These are phyloP conservation scores for Dendrobium officinale DNA, from an alignment of 106 monocot genomes.

Conservation along the genomic window DNA sequence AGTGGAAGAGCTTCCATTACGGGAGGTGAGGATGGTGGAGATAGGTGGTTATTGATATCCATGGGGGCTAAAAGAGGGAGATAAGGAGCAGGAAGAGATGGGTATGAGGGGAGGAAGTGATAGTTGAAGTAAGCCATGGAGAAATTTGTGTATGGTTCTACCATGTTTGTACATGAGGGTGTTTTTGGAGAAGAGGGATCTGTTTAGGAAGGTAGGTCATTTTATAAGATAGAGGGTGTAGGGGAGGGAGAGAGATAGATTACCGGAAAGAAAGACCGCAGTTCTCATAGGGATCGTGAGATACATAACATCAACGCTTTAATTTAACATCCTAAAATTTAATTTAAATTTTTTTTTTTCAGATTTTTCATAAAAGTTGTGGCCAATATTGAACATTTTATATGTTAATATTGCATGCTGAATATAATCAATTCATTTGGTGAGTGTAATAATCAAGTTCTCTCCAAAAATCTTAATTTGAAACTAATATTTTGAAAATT, in stretches of 20 bases:
- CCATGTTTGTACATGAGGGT: constrained; percentile 26
- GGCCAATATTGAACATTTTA: too few species aligned
- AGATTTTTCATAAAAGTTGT: too few species aligned
- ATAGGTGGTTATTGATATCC: neutral
- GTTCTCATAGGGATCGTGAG: too few species aligned
- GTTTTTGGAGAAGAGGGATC: neutral
- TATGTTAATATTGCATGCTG: too few species aligned
- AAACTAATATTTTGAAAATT: too few species aligned
- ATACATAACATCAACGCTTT: too few species aligned
- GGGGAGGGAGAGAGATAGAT: neutral
- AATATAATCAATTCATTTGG: too few species aligned
- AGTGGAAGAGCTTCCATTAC: constrained; percentile 49
- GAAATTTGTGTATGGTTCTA: constrained; percentile 64
- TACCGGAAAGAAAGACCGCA: neutral
- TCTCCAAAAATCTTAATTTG: too few species aligned
- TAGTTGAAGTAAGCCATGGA: constrained; percentile 42
- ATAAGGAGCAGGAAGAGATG: constrained; percentile 5
- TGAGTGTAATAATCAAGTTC: too few species aligned
- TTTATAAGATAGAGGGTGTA: constrained; percentile 2
- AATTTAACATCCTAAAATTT: too few species aligned
- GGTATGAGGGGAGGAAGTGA: constrained; percentile 25
- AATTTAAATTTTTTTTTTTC: too few species aligned
- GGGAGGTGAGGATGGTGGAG: constrained; percentile 31
- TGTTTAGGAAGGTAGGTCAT: neutral
- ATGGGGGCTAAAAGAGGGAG: neutral